These are phyloP conservation scores for Pulveroboletus sp. DNA, from an alignment of 768 basidiomycete genomes.

Conservation along the genomic window DNA sequence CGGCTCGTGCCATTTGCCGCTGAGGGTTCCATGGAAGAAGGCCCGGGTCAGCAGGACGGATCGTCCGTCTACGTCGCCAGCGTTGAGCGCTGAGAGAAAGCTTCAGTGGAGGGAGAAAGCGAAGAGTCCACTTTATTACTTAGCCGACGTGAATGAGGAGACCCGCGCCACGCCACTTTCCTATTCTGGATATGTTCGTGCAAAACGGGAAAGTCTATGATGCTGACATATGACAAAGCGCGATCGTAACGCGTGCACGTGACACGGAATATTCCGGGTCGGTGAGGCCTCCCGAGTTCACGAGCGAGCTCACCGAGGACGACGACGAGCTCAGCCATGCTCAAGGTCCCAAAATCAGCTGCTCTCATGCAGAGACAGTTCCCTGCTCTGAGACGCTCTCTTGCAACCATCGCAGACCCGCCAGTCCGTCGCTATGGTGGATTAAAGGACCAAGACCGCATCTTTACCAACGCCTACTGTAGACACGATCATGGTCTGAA, in stretches of 20 bases:
- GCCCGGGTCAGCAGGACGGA: neutral
- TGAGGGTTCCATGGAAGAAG: conserved; percentile 12
- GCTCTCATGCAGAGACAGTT: conserved; percentile 18
- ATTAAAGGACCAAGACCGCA: conserved; percentile 89
- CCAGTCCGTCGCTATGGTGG: conserved; percentile 92
- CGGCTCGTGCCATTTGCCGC: conserved; percentile 13
- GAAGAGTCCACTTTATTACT: neutral
- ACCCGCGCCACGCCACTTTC: conserved; percentile 9
- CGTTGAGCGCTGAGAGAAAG: neutral
- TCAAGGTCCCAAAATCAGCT: conserved; percentile 26
- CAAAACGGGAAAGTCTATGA: conserved; percentile 1
- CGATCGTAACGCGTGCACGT: conserved; percentile 2
- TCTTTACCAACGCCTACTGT: conserved; percentile 88
- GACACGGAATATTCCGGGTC: conserved; percentile 19
- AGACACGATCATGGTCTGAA: conserved; percentile 90
- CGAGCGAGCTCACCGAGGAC: conserved; percentile 16
- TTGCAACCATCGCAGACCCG: conserved; percentile 78
- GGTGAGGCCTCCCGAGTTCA: too few species aligned
- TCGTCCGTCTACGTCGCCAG: conserved; percentile 2
- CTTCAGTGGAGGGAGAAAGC: neutral
- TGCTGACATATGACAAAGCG: neutral
- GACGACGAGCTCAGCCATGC: conserved; percentile 21
- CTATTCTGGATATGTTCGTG: conserved; percentile 7
- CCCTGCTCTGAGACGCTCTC: conserved; percentile 15
- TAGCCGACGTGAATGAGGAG: conserved; percentile 15